Evolutionary conservation across 331 rosid species (phyloP).

Genomic region (Cucumis variabilis): DNA sequence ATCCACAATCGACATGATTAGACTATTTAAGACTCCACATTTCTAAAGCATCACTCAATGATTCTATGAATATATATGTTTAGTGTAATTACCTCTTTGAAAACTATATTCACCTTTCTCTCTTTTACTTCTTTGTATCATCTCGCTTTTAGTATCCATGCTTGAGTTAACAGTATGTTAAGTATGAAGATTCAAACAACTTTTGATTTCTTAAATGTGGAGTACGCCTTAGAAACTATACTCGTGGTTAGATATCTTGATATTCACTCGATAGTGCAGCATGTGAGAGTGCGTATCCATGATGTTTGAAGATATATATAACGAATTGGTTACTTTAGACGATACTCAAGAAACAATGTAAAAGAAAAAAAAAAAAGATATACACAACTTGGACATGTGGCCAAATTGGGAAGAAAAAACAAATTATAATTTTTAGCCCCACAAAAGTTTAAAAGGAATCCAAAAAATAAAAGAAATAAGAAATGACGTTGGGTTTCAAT

Average conservation of each 20-base stretch:
- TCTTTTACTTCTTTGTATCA: not conserved
- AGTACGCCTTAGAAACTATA: too few species aligned
- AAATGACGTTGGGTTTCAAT: not conserved
- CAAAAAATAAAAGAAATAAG: not conserved
- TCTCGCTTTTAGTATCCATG: not conserved
- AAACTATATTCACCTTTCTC: not conserved
- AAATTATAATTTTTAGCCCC: not conserved
- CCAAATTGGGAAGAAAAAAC: not conserved
- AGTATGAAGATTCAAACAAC: not conserved
- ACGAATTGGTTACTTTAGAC: not conserved
- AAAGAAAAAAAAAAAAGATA: not conserved
- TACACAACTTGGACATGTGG: conserved; percentile 15
- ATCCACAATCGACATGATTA: not conserved
- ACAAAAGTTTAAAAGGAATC: not conserved
- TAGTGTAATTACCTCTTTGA: not conserved
- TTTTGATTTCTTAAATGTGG: too few species aligned
- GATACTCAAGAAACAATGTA: not conserved
- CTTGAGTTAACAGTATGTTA: not conserved
- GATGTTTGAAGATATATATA: not conserved
- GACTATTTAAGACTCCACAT: not conserved
- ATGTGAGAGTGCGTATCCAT: not conserved
- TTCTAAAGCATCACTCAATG: not conserved
- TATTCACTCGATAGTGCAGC: not conserved
- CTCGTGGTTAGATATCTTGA: too few species aligned
- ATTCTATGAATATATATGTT: not conserved